Percentiles rank a stretch among this genome's conserved stretches.
Evolutionary conservation across 208 protist genomes (phyloP).

Genomic region (Crithidia sp.): DNA sequence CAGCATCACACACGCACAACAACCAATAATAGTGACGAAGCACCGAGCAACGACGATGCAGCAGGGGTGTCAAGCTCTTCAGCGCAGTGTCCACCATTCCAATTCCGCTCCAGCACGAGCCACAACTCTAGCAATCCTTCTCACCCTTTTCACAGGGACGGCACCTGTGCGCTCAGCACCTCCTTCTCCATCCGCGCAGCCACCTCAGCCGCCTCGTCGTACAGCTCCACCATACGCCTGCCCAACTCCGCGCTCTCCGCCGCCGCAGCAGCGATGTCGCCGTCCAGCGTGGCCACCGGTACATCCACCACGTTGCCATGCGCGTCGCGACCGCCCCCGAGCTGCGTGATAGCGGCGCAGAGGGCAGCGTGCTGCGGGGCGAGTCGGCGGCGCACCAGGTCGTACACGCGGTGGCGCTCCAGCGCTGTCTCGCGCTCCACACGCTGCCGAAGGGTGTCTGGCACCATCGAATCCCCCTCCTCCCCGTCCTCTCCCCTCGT

Average conservation of each 20-base stretch:
- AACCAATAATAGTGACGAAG: background rate
- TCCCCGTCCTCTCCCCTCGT: background rate
- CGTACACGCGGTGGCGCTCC: conserved; percentile 56
- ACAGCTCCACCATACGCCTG: conserved; percentile 63
- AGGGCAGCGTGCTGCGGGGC: conserved; percentile 46
- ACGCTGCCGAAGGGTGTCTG: conserved; percentile 72
- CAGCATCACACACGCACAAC: background rate
- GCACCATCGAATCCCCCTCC: conserved; percentile 19
- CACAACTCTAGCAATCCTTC: too few species aligned
- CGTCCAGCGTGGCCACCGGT: conserved; percentile 59
- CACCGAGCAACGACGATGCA: too few species aligned
- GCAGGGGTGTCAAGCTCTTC: too few species aligned
- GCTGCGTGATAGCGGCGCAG: conserved; percentile 39
- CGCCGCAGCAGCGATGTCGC: conserved; percentile 58
- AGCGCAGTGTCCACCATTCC: too few species aligned
- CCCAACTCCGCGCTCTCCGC: conserved; percentile 61
- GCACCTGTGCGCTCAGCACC: conserved; percentile 47
- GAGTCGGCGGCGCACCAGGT: conserved; percentile 33
- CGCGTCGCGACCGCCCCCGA: conserved; percentile 53
- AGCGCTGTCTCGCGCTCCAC: conserved; percentile 66
- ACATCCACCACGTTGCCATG: conserved; percentile 55
- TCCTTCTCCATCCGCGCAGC: conserved; percentile 54
- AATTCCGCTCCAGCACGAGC: too few species aligned
- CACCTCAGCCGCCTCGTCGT: conserved; percentile 71
- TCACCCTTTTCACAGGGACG: conserved; percentile 29